These are phyloP conservation scores for Sporothrix luriei DNA, from an alignment of 2,329 filamentous ascomycete genomes.

Conservation along the genomic window DNA sequence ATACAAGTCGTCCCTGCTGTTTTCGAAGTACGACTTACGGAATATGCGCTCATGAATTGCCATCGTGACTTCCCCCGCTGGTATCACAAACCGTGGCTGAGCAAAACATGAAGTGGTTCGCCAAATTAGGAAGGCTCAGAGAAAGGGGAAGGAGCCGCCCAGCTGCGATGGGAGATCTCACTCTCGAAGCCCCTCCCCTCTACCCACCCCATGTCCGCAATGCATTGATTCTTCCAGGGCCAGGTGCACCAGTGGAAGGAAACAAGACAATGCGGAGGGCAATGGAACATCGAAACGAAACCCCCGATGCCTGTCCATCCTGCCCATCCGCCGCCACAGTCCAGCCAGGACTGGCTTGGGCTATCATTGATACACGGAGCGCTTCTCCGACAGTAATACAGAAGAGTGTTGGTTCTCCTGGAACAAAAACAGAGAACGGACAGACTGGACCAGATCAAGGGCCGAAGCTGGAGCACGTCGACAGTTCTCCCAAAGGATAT, in stretches of 20 bases:
- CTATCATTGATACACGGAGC: background rate
- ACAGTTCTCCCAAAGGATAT: background rate
- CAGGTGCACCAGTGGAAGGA: background rate
- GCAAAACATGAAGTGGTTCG: conserved; percentile 3
- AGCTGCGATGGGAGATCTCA: conserved; percentile 6
- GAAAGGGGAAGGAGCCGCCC: conserved; percentile 16
- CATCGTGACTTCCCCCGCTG: background rate
- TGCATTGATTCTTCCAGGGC: conserved; percentile 14
- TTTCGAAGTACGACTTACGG: background rate
- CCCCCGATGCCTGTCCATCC: conserved; percentile 9
- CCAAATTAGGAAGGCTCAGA: conserved; percentile 5
- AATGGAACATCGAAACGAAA: conserved; percentile 22
- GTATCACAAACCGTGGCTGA: conserved; percentile 13
- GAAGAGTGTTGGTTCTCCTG: background rate
- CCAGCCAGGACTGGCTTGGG: background rate
- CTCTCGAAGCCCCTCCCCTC: background rate
- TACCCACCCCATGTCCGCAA: conserved; percentile 5
- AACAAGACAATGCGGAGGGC: conserved; percentile 18
- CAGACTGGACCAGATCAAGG: background rate
- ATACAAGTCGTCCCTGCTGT: conserved; percentile 10
- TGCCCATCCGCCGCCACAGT: background rate
- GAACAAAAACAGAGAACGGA: background rate
- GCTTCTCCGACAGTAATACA: background rate
- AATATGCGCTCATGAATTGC: background rate
- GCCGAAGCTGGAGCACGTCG: background rate